Base-by-base conservation (phyloP, 108 stramenopile genomes). In the Cyclotella kingstonii region DNA sequence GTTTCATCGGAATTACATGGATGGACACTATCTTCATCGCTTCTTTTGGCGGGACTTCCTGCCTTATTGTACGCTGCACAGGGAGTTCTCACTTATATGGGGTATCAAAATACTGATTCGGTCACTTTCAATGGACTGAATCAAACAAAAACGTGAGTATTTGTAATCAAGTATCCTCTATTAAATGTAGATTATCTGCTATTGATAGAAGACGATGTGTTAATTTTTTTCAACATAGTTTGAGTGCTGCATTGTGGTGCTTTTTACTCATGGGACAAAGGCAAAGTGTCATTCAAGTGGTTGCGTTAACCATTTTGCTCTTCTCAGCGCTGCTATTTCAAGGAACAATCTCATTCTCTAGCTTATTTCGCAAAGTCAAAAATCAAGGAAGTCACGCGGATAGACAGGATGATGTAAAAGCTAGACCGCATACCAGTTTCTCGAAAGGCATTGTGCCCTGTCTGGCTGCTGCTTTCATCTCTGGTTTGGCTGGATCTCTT, bases 21-120 rank as follows among this genome's bases (percentile, higher is more conserved):
- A 18, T 87, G 86, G 86, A 77, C 82, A 11, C 61, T 83, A 14
- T 72, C 60, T 10, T 77, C 77, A 0, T 85, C 76, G 4, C 59
- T 85, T 36, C 39, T 70, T 11, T 39, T 75, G 8, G 93, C 93
- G 5, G 91, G 87, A 11, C 31, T 93, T 18, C 96, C 96, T 9
- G 91, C 96, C n/a, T 42, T 68, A 7, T 55, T 92, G 22, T 97
- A 95, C 73, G 87, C 90, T 21, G 45, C 89, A 12, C 96, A 97
- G 54, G 89, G 86, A 44, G 72, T 89, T 25, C 63, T 86, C 9
- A 68, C 79, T 6, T 89, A 87, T 56, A 33, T 84, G 11, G 87
- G 88, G 33, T 90, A 94, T 63, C 82, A 85, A 67, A 65, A 94
- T 65, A 78, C 95, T 7, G 89, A 90, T 65, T 72, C 93, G 2